These are phyloP conservation scores for Pythium aristosporum DNA, from an alignment of 352 stramenopile genomes.

Conservation along the genomic window DNA sequence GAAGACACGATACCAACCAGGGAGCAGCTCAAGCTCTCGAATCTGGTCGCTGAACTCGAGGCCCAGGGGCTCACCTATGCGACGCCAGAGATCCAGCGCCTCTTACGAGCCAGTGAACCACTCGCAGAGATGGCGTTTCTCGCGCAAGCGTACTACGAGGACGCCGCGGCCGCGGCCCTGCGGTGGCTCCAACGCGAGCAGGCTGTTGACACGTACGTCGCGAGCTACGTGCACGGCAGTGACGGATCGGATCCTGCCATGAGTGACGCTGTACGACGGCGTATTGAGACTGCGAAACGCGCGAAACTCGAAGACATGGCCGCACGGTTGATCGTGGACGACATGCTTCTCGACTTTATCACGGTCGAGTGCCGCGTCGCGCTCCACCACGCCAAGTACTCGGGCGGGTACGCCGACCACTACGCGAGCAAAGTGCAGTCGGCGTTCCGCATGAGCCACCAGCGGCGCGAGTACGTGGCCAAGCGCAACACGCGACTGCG, in stretches of 20 bases:
- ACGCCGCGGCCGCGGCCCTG: constrained; percentile 35
- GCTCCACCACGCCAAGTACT: constrained; percentile 54
- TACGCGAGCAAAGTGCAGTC: constrained; percentile 76
- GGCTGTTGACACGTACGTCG: constrained; percentile 41
- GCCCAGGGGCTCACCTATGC: constrained; percentile 16
- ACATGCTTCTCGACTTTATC: constrained; percentile 60
- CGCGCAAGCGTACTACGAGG: constrained; percentile 44
- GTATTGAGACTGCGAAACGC: constrained; percentile 35
- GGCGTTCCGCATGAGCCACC: constrained; percentile 64
- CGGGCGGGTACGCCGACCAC: constrained; percentile 56
- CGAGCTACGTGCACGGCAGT: constrained; percentile 33
- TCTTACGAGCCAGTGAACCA: constrained; percentile 29
- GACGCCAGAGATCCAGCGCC: constrained; percentile 20
- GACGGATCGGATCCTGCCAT: constrained; percentile 17
- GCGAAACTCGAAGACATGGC: constrained; percentile 51
- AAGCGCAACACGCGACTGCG: constrained; percentile 45
- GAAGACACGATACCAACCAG: background rate
- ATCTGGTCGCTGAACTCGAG: constrained; percentile 16
- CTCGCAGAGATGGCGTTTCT: constrained; percentile 45
- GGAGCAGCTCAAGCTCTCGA: background rate
- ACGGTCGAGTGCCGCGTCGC: constrained; percentile 53
- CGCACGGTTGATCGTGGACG: constrained; percentile 49
- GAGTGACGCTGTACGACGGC: constrained; percentile 27
- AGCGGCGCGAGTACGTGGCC: constrained; percentile 51
- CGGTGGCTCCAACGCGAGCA: constrained; percentile 46